Base-by-base conservation (phyloP, 106 monocot genomes). In the Platanthera zijinensis region DNA sequence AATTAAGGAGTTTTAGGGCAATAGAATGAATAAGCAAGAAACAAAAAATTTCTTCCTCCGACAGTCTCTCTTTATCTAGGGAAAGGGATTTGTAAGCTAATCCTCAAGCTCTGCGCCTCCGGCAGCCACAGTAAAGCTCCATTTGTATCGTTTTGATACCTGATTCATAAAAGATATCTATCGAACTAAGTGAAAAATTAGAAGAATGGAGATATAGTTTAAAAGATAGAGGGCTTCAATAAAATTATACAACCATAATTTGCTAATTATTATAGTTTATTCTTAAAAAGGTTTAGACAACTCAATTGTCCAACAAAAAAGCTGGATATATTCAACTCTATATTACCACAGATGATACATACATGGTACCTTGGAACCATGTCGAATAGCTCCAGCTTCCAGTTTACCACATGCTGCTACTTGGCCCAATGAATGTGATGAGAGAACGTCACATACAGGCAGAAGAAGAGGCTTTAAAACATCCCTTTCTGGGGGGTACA, bases 391-490 rank as follows among this genome's bases (percentile, higher is more conserved):
- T 74, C 96, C 96, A 74, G 86, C 69, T 77, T 87, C 96, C 77
- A 96, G 77, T 89, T 93, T 96, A 68, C 96, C 96, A 82, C 84
- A 86, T 80, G 83, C 87, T 56, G 91, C 86, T 75, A 91, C 85
- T 13, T 87, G 89, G 71, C 93, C 96, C 21, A 80, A 74, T 48
- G 81, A 81, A 67, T 82, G 85, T 56, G 89, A 89, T 21, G 81
- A 66, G 73, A 93, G 75, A 70, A 89, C 83, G 80, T 96, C 96
- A 89, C 93, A 96, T 75, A 96, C 89, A 64, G 96, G 96, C 52
- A 96, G 70, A 69, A 89, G 79, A 69, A 96, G 79, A 18, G 96
- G 93, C 83, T 93, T 93, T 45, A 78, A 87, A 49, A 84, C 48
- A 51, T 96, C 87, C 57, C 93, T 80, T 57, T 69, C 63, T 69